Evolutionary conservation across 2,329 filamentous ascomycete genomes (phyloP).

Genomic region (Fusarium sp.): DNA sequence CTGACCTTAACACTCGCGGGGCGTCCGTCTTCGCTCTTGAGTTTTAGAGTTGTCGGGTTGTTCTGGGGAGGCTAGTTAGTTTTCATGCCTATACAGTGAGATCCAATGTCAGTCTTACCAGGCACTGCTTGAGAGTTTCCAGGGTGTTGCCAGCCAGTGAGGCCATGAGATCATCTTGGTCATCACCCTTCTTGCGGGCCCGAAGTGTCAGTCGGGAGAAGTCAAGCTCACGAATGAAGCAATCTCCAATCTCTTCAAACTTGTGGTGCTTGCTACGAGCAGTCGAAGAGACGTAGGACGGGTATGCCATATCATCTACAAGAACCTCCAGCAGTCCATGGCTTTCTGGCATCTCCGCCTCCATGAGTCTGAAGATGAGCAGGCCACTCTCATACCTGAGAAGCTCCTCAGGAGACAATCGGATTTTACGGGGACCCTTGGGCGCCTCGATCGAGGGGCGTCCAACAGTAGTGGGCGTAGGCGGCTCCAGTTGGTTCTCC

Average conservation of each 20-base stretch:
- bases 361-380: slow-evolving; percentile 92
- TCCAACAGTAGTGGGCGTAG: slow-evolving; percentile 55
- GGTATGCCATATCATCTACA: slow-evolving; percentile 95
- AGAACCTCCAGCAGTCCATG: slow-evolving; percentile 85
- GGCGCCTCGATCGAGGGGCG: slow-evolving; percentile 58
- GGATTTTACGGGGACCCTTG: slow-evolving; percentile 77
- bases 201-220: slow-evolving; percentile 93
- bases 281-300: slow-evolving; percentile 84
- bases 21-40: slow-evolving; percentile 80
- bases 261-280: slow-evolving; percentile 74
- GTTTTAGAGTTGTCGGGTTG: slow-evolving; percentile 83
- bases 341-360: slow-evolving; percentile 82
- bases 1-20: slow-evolving; percentile 84
- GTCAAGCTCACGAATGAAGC: slow-evolving; percentile 96
- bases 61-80: slow-evolving; percentile 65
- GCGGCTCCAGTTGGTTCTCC: slow-evolving; percentile 37
- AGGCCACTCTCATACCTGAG: slow-evolving; percentile 89
- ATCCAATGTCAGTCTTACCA: slow-evolving; percentile 65
- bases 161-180: slow-evolving; percentile 80
- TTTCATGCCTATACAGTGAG: background rate
- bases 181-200: slow-evolving; percentile 81
- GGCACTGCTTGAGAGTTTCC: slow-evolving; percentile 85
- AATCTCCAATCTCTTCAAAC: slow-evolving; percentile 94
- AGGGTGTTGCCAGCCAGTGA: slow-evolving; percentile 87
- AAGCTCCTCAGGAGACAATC: slow-evolving; percentile 82